These are phyloP conservation scores for Gomphus sp. DNA, from an alignment of 1,284 basidiomycete genomes.

Conservation along the genomic window DNA sequence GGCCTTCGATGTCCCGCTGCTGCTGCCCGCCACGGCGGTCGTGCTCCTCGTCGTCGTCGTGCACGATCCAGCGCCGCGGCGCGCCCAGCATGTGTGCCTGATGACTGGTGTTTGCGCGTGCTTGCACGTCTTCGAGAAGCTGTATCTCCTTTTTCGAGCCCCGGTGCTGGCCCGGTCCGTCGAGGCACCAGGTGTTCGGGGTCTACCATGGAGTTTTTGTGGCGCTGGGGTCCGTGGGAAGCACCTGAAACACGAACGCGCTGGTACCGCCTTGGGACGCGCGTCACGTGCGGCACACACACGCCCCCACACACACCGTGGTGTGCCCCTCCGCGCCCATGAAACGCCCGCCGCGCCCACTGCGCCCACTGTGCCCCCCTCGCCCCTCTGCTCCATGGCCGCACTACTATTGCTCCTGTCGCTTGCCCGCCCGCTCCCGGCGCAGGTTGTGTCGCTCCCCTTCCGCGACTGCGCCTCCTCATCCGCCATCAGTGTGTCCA, in stretches of 20 bases:
- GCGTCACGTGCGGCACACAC: neutral
- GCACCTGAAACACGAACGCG: conserved; percentile 1
- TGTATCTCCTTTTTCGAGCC: neutral
- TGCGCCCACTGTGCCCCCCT: neutral
- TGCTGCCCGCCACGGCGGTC: neutral
- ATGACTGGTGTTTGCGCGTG: neutral
- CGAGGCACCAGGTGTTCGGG: neutral
- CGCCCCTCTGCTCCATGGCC: neutral
- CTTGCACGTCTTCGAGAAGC: neutral
- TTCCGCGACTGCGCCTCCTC: conserved; percentile 37
- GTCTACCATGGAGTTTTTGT: neutral
- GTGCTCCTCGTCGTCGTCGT: neutral
- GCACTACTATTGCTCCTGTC: neutral
- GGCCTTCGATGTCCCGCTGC: neutral
- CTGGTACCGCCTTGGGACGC: neutral
- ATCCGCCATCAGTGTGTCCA: conserved; percentile 55
- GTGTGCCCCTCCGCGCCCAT: neutral
- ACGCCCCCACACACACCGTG: neutral
- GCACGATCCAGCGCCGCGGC: neutral
- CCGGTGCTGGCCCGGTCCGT: neutral
- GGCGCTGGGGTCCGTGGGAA: conserved; percentile 11
- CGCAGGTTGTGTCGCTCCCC: conserved; percentile 41
- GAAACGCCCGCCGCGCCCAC: neutral
- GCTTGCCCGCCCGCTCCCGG: conserved; percentile 13
- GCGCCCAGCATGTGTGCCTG: neutral